Percentiles rank a stretch among this genome's conserved stretches.
These are phyloP conservation scores for Blakeslea trispora DNA, from an alignment of 371 early-diverging fungal species.

Conservation along the genomic window DNA sequence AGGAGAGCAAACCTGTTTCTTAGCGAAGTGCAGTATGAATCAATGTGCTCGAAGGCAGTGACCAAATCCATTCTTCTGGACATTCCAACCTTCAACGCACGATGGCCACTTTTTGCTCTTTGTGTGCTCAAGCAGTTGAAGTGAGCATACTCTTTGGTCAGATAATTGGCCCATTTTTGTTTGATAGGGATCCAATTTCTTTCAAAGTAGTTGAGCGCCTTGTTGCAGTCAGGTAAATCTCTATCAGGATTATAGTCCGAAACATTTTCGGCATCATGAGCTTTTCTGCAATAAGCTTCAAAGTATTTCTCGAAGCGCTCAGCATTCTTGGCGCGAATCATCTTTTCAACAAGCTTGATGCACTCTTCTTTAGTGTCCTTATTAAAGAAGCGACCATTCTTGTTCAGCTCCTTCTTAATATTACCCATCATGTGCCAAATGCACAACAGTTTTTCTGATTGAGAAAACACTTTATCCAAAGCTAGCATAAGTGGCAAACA, in stretches of 20 bases:
- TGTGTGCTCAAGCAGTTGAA: background rate
- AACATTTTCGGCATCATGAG: background rate
- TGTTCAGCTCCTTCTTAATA: constrained; percentile 4
- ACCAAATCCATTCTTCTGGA: background rate
- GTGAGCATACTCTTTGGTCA: background rate
- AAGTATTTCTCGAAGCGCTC: background rate
- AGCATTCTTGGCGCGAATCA: background rate
- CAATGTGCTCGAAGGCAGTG: background rate
- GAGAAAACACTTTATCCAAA: constrained; percentile 5
- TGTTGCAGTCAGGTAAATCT: background rate
- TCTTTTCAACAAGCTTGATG: constrained; percentile 1
- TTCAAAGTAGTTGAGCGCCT: background rate
- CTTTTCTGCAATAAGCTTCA: too few species aligned
- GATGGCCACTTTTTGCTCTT: background rate
- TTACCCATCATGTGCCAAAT: constrained; percentile 17
- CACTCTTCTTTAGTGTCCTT: constrained; percentile 4
- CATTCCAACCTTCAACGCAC: background rate
- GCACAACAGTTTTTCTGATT: constrained; percentile 1
- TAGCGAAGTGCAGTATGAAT: background rate
- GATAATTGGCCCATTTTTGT: background rate
- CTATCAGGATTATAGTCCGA: background rate
- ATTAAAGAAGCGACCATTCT: background rate
- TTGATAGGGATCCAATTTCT: background rate
- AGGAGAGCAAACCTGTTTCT: background rate
- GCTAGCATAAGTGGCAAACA: constrained; percentile 1